Evolutionary conservation across 2,329 filamentous ascomycete species (phyloP).

Genomic region (Atkinsonella hypoxylon): DNA sequence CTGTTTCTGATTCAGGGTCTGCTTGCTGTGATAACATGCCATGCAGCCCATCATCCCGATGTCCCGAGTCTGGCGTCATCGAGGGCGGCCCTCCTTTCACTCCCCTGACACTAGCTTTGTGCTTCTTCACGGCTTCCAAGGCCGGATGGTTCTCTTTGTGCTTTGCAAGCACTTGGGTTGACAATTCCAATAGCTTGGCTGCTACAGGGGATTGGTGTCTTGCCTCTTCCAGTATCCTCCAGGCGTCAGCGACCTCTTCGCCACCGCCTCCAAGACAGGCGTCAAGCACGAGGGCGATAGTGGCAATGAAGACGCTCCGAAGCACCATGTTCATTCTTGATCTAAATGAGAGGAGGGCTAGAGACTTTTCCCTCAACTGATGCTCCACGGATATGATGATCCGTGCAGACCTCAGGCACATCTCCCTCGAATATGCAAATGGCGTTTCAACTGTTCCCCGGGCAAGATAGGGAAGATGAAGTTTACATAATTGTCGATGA

Average conservation of each 20-base stretch:
- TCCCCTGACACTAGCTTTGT: conserved; percentile 2
- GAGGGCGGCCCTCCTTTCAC: conserved; percentile 10
- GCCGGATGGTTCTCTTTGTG: conserved; percentile 16
- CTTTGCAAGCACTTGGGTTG: conserved; percentile 17
- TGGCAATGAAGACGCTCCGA: conserved; percentile 23
- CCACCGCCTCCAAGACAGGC: conserved; percentile 18
- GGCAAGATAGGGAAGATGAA: conserved; percentile 23
- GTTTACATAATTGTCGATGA: conserved; percentile 22
- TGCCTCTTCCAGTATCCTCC: conserved; percentile 21
- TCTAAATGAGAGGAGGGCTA: conserved; percentile 16
- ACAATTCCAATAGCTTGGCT: conserved; percentile 18
- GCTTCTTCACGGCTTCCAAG: conserved; percentile 11
- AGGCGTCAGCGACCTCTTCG: conserved; percentile 18
- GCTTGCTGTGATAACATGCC: conserved; percentile 4
- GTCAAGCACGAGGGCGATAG: conserved; percentile 22
- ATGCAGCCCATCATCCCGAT: conserved; percentile 7
- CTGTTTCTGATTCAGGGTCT: conserved; percentile 7
- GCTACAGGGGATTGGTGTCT: conserved; percentile 15
- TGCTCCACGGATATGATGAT: conserved; percentile 20
- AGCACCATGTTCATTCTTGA: conserved; percentile 19
- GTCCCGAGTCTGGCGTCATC: conserved; percentile 18
- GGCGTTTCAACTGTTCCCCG: conserved; percentile 21
- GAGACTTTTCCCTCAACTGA: conserved; percentile 15
- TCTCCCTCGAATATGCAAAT: conserved; percentile 20
- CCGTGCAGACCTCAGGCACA: conserved; percentile 20